Conservation (phyloP, 1,284 basidiomycete species). For the Flammula alnicola region DNA sequence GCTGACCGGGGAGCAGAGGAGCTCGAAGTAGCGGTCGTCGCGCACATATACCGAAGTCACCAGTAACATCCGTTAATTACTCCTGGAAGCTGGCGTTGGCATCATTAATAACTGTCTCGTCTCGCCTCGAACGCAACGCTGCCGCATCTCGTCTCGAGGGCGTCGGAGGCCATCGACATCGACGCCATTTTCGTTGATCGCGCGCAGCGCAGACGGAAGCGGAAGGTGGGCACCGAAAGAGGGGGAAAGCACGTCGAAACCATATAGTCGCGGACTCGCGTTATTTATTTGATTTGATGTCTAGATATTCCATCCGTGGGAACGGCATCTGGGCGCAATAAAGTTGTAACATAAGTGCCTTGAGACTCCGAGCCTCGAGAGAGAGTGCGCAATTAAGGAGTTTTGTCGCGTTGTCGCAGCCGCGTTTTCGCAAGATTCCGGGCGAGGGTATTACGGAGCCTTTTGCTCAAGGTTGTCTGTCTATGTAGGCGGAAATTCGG, state of each 20-base stretch:
- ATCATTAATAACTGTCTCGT: background rate
- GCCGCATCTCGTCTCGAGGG: background rate
- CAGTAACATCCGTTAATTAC: too few species aligned
- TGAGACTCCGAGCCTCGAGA: too few species aligned
- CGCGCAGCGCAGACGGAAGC: slow-evolving; percentile 4
- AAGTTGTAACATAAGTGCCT: background rate
- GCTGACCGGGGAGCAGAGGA: too few species aligned
- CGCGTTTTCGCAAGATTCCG: background rate
- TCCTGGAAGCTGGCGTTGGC: too few species aligned
- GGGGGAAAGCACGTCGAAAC: background rate
- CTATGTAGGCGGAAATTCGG: slow-evolving; percentile 2
- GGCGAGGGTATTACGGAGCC: background rate
- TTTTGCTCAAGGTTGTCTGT: background rate
- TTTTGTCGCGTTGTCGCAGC: too few species aligned
- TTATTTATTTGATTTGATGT: background rate
- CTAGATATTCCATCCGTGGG: too few species aligned
- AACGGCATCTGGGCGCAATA: slow-evolving; percentile 3
- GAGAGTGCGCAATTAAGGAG: too few species aligned
- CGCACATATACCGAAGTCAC: too few species aligned
- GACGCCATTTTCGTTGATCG: background rate
- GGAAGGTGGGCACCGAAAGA: slow-evolving; percentile 6
- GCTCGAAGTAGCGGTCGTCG: too few species aligned
- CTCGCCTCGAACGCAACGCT: background rate
- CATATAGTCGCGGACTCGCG: background rate
- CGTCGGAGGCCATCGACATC: slow-evolving; percentile 2